phyloP scores from a whole-genome alignment of 352 stramenopile species.

The Phytophthora pisi region DNA sequence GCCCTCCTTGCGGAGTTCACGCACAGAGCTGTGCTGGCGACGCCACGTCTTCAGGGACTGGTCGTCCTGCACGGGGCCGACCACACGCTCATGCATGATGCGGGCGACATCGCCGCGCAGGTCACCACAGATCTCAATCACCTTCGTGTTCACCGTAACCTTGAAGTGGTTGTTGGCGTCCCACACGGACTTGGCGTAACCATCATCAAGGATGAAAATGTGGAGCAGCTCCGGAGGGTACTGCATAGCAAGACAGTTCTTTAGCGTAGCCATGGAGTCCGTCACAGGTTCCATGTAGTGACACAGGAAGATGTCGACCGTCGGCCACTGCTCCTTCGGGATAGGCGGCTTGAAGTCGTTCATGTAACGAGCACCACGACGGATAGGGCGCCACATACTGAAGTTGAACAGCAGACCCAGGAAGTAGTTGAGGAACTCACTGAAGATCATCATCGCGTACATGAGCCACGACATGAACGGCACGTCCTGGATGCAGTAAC shows the following conservation, averaged over 20 bases:
- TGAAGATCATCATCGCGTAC: slow-evolving; percentile 88
- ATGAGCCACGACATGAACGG: slow-evolving; percentile 77
- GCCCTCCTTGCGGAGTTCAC: slow-evolving; percentile 82
- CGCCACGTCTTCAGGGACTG: slow-evolving; percentile 82
- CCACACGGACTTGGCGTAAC: slow-evolving; percentile 91
- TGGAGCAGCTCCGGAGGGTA: slow-evolving; percentile 88
- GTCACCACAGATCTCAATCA: slow-evolving; percentile 87
- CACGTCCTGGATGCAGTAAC: slow-evolving; percentile 81
- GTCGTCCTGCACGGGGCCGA: slow-evolving; percentile 80
- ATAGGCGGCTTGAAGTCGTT: slow-evolving; percentile 92
- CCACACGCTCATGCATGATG: slow-evolving; percentile 88
- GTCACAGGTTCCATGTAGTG: slow-evolving; percentile 91
- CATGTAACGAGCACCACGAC: slow-evolving; percentile 86
- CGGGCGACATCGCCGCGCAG: slow-evolving; percentile 81
- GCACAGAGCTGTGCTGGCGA: slow-evolving; percentile 86
- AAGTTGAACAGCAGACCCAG: slow-evolving; percentile 90
- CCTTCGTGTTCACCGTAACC: slow-evolving; percentile 90
- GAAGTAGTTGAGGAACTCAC: slow-evolving; percentile 89
- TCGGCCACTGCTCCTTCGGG: slow-evolving; percentile 89
- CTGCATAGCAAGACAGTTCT: slow-evolving; percentile 88
- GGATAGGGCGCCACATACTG: slow-evolving; percentile 91
- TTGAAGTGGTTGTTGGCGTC: slow-evolving; percentile 92
- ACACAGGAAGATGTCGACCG: slow-evolving; percentile 89
- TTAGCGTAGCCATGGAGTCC: slow-evolving; percentile 85
- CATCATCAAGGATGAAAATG: slow-evolving; percentile 90